Percentiles rank a stretch among this genome's conserved stretches.
phyloP scores from a whole-genome alignment of 2,329 filamentous ascomycete genomes.

The Aspergillus vadensis region DNA sequence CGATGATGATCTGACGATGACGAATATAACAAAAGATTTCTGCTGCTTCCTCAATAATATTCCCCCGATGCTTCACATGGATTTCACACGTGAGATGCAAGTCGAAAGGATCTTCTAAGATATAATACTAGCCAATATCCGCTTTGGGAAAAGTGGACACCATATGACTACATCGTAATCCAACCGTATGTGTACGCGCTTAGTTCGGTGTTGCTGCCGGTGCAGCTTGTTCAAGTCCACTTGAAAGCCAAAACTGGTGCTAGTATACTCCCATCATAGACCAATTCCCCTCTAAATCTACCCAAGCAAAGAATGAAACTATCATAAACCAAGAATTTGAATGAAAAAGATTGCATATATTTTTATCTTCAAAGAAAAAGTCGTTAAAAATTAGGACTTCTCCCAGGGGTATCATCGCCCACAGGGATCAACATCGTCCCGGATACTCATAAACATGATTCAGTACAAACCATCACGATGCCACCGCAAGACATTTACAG shows the following conservation, averaged over 20 bases:
- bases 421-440: conserved; percentile 26
- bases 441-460: conserved; percentile 31
- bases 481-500: conserved; percentile 61
- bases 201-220: not conserved
- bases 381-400: conserved; percentile 23
- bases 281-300: conserved; percentile 21
- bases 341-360: conserved; percentile 3
- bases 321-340: not conserved
- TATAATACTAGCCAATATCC: not conserved
- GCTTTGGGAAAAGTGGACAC: not conserved
- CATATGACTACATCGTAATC: no score
- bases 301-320: conserved; percentile 7
- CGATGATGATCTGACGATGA: conserved; percentile 25
- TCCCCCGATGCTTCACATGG: not conserved
- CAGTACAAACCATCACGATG: conserved; percentile 22
- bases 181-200: not conserved
- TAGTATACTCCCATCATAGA: not conserved
- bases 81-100: not conserved
- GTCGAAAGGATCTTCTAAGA: not conserved
- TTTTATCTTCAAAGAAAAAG: conserved; percentile 22
- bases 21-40: conserved; percentile 15
- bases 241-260: not conserved
- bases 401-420: conserved; percentile 8
- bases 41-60: not conserved
- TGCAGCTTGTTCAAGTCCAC: not conserved